phyloP scores from a whole-genome alignment of 2,329 filamentous ascomycete genomes.

The Aureobasidium lini region DNA sequence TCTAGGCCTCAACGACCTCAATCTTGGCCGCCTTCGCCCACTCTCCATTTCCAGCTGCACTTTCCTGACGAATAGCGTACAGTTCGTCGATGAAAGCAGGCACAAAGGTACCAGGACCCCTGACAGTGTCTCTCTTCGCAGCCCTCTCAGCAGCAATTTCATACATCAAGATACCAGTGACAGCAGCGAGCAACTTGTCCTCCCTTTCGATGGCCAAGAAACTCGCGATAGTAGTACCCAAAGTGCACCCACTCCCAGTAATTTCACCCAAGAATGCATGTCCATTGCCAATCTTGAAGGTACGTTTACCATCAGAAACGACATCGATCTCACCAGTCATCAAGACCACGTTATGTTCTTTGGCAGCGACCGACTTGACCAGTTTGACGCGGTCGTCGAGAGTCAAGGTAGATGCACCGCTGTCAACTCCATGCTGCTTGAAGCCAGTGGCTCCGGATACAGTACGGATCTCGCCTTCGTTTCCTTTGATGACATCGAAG shows the following conservation, averaged over 20 bases:
- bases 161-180: slow-evolving; percentile 69
- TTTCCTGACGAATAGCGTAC: slow-evolving; percentile 42
- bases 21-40: slow-evolving; percentile 51
- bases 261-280: slow-evolving; percentile 62
- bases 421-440: slow-evolving; percentile 77
- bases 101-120: slow-evolving; percentile 79
- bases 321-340: slow-evolving; percentile 77
- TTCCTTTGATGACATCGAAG: slow-evolving; percentile 87
- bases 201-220: slow-evolving; percentile 57
- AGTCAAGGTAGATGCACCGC: slow-evolving; percentile 49
- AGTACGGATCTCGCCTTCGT: slow-evolving; percentile 77
- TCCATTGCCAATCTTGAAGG: slow-evolving; percentile 66
- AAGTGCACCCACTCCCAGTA: slow-evolving; percentile 71
- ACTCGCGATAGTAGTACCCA: slow-evolving; percentile 74
- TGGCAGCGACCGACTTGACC: slow-evolving; percentile 57
- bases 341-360: slow-evolving; percentile 65
- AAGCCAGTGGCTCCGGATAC: slow-evolving; percentile 52
- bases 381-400: slow-evolving; percentile 52
- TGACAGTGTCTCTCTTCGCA: slow-evolving; percentile 51
- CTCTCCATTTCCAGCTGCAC: slow-evolving; percentile 38
- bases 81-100: slow-evolving; percentile 74
- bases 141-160: slow-evolving; percentile 69
- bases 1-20: slow-evolving; percentile 18
- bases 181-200: slow-evolving; percentile 63
- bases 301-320: slow-evolving; percentile 64